phyloP scores from a whole-genome alignment of 2,329 filamentous ascomycete genomes.

The Sclerotiophoma versabilis region DNA sequence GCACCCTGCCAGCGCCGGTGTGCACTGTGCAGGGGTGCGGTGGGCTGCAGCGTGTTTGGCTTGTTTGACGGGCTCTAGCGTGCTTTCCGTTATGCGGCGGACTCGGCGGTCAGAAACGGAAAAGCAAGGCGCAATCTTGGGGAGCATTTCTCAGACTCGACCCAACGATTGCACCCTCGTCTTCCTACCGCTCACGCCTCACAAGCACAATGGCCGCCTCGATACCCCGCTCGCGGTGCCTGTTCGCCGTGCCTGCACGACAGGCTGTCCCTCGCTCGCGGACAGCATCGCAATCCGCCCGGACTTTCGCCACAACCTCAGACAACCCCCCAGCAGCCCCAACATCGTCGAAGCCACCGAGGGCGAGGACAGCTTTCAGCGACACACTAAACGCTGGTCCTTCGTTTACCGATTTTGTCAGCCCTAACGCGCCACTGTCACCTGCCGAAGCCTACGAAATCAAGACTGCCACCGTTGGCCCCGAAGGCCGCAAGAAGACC shows the following conservation, averaged over 20 bases:
- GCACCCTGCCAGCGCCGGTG: constrained; percentile 31
- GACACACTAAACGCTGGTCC: constrained; percentile 71
- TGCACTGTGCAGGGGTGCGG: constrained; percentile 46
- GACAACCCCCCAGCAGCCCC: constrained; percentile 37
- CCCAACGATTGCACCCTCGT: constrained; percentile 6
- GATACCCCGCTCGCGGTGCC: constrained; percentile 43
- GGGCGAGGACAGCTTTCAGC: constrained; percentile 62
- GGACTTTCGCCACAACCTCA: constrained; percentile 45
- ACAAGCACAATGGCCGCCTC: constrained; percentile 38
- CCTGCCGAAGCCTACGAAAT: constrained; percentile 65
- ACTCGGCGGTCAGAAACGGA: constrained; percentile 35
- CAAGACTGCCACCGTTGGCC: constrained; percentile 67
- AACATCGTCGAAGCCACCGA: constrained; percentile 36
- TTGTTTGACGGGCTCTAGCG: constrained; percentile 26
- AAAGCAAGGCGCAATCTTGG: constrained; percentile 23
- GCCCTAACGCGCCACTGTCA: constrained; percentile 51
- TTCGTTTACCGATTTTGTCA: constrained; percentile 69
- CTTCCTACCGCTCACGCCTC: background rate
- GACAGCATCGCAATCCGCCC: constrained; percentile 24
- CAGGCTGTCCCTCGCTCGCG: constrained; percentile 26
- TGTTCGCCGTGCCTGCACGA: constrained; percentile 32
- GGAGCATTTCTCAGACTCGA: constrained; percentile 3
- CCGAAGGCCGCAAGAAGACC: constrained; percentile 67
- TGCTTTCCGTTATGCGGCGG: constrained; percentile 20
- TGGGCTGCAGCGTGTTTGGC: constrained; percentile 40